These are phyloP conservation scores for Auricularia sp. DNA, from an alignment of 768 basidiomycete species.

Conservation along the genomic window DNA sequence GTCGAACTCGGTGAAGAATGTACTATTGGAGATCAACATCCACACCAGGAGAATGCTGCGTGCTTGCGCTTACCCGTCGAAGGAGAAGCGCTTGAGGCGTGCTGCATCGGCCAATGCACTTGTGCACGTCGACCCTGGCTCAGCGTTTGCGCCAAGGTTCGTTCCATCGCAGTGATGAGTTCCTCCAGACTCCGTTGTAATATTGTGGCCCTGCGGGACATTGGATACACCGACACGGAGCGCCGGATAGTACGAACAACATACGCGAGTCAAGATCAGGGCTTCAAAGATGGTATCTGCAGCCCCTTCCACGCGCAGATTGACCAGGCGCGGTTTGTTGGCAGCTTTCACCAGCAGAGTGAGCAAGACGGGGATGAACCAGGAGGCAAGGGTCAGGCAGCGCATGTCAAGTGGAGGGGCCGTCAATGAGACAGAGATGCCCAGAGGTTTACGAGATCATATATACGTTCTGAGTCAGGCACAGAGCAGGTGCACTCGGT, in stretches of 20 bases:
- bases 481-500: no score
- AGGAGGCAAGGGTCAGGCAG: no score
- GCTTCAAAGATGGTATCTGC: slow-evolving; percentile 31
- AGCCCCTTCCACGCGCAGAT: slow-evolving; percentile 30
- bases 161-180: slow-evolving; percentile 37
- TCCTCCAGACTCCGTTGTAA: slow-evolving; percentile 28
- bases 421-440: no score
- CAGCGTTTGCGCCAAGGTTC: slow-evolving; percentile 24
- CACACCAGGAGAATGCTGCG: not conserved
- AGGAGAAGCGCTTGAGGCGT: slow-evolving; percentile 21
- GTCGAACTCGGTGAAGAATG: slow-evolving; percentile 27
- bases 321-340: not conserved
- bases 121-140: slow-evolving; percentile 32
- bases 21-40: slow-evolving; percentile 13
- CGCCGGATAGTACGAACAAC: not conserved
- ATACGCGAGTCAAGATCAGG: slow-evolving; percentile 21
- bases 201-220: slow-evolving; percentile 23
- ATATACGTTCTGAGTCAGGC: no score
- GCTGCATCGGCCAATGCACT: slow-evolving; percentile 36
- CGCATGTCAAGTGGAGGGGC: no score
- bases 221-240: not conserved
- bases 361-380: no score
- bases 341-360: not conserved
- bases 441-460: no score
- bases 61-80: slow-evolving; percentile 27